Base-by-base conservation (phyloP, 2,329 filamentous ascomycete genomes). In the Pseudofabraea citricarpa region DNA sequence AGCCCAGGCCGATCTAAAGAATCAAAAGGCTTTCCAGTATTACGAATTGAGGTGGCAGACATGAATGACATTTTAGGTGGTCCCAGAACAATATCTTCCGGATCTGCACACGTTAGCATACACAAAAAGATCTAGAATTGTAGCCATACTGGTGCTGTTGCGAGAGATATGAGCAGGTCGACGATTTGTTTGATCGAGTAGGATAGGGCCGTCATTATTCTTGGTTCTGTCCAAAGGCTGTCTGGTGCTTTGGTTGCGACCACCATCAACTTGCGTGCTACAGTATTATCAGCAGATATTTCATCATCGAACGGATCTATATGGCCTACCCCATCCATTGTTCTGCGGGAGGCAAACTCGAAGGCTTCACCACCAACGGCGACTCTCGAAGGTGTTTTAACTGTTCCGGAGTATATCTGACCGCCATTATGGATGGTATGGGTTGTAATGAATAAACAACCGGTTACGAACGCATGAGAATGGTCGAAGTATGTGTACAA, bases 281-380 rank as follows among this genome's bases (percentile, higher is more conserved):
- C 19, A 38, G 29, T 50, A 53, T 60, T 41, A 60, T 48, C 39
- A 45, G 36, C 18, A 24, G 18, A n/a, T 36, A 29, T 46, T 9
- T 15, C 21, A 19, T 29, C 16, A 15, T 15, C 24, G 24, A 26
- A 29, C 37, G 36, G n/a, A 20, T 24, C 24, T 36, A 19, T 29
- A 20, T 27, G 44, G 46, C 58, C 50, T 73, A 95, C 86, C 91
- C 90, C 89, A 96, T 95, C 90, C 90, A 97, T 72, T 95, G 88
- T 69, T 95, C 89, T 51, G 85, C 78, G 20, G 89, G 85, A 52
- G 90, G 90, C 36, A 96, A 75, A 51, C 75, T 78, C 51, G 83
- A 72, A 36, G 91, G 91, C 67, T 87, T 94, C 56, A 77, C 71
- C 60, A 90, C 90, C 64, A 95, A 73, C 53, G 90, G 90, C 52